Conservation (phyloP, 768 basidiomycete genomes). For the Trametes gibbosa region DNA sequence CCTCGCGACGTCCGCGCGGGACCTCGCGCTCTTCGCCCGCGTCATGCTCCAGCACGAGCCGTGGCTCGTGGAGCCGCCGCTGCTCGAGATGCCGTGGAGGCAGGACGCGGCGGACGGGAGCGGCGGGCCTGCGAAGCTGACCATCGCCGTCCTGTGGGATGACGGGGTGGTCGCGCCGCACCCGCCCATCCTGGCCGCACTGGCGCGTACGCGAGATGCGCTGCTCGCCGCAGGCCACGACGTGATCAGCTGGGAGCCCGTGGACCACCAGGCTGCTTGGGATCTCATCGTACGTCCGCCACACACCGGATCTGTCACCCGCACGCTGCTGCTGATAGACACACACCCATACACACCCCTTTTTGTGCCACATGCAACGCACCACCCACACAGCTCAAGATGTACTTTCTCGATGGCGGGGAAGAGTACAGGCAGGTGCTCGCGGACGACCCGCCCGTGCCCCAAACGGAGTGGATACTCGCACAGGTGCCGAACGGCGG, state of each 20-base stretch:
- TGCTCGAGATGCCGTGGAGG: constrained; percentile 51
- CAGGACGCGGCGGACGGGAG: constrained; percentile 37
- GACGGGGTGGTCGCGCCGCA: constrained; percentile 50
- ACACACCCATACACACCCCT: background rate
- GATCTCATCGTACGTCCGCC: constrained; percentile 42
- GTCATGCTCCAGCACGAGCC: constrained; percentile 46
- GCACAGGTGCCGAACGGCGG: constrained; percentile 37
- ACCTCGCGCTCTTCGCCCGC: constrained; percentile 47
- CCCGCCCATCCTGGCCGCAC: constrained; percentile 43
- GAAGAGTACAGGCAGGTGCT: constrained; percentile 42
- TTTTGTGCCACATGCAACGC: background rate
- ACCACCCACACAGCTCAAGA: constrained; percentile 23
- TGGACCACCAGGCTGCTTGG: constrained; percentile 44
- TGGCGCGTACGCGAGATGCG: constrained; percentile 38
- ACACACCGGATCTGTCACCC: constrained; percentile 6
- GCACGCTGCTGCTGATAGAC: constrained; percentile 19
- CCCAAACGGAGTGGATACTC: constrained; percentile 44
- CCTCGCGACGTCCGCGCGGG: constrained; percentile 45
- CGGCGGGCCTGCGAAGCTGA: constrained; percentile 40
- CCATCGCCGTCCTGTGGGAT: constrained; percentile 48
- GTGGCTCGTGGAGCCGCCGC: constrained; percentile 45
- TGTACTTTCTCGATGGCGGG: constrained; percentile 52
- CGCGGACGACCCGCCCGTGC: constrained; percentile 36
- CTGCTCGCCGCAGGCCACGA: constrained; percentile 48
- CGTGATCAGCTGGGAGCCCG: constrained; percentile 47